Base-by-base conservation (phyloP, 1,284 basidiomycete genomes). In the Ceratobasidium theobromae region DNA sequence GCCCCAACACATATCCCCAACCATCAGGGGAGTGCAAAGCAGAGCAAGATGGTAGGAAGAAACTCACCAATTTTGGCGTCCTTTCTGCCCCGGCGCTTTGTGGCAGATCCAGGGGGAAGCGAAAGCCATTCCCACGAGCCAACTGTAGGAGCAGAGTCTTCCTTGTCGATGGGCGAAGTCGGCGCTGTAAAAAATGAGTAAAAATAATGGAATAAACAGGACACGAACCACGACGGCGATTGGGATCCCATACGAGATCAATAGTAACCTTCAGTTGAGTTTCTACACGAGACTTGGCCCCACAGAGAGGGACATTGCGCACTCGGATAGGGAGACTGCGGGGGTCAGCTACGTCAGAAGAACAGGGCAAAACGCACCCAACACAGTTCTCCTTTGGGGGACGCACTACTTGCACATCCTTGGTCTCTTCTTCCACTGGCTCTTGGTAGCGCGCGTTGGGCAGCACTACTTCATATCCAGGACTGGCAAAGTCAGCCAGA, bases 251-350 rank as follows among this genome's bases (percentile, higher is more conserved):
- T 3, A 64, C 87, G 53, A 93, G 80, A 72, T 91, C 87, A 53
- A 94, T 79, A 9, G 86, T 85, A 40, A 94, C 83, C 73, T 92
- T 85, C 57, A 95, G 86, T 79, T 95, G 94, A 0, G 94, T 97
- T 76, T 97, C 95, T 23, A 97, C 94, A 25, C 94, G 85, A 54
- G 91, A 94, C 77, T 96, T 95, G n/a, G 93, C 89, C 27, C 93
- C 94, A 41, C 80, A 78, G 71, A 87, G 83, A 8, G 93, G 92
- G 45, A 97, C 85, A 72, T 87, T 93, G 41, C 93, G 89, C 38
- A 94, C 86, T 74, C 93, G 80, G 70, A 93, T 87, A 27, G 87
- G 82, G 66, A 91, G 82, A 72, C 88, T 91, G 46, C 25, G 27
- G 14, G 16, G 23, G 32, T 52, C 25, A 43, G 38, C 53, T 12